Conservation (phyloP, 108 stramenopile genomes). For the Fistulifera solaris region DNA sequence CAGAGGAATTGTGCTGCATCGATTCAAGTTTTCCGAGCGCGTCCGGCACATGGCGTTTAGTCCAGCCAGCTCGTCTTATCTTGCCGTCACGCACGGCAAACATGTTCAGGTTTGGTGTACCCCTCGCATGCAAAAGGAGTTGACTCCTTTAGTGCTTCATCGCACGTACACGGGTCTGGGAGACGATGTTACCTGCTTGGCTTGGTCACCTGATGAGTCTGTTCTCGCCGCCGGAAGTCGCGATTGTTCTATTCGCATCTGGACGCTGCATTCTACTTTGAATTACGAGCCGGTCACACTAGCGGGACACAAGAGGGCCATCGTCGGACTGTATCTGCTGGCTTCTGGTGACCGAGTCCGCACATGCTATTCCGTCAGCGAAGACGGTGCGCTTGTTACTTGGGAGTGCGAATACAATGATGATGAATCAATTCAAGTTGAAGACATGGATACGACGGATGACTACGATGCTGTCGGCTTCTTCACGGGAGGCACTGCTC, state of each 20-base stretch:
- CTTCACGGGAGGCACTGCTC: conserved; percentile 46
- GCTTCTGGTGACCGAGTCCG: conserved; percentile 41
- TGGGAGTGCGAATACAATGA: conserved; percentile 65
- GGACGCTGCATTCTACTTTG: conserved; percentile 74
- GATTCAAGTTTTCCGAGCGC: conserved; percentile 85
- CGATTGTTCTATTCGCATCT: conserved; percentile 82
- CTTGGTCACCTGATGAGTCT: conserved; percentile 85
- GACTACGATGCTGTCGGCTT: conserved; percentile 71
- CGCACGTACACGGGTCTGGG: conserved; percentile 84
- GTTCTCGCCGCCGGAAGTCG: conserved; percentile 75
- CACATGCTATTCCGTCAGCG: conserved; percentile 68
- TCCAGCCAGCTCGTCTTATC: conserved; percentile 65
- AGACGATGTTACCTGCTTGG: conserved; percentile 73
- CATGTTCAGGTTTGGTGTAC: conserved; percentile 92
- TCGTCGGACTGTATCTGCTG: conserved; percentile 69
- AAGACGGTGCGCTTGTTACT: conserved; percentile 87
- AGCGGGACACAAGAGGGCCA: conserved; percentile 71
- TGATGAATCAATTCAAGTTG: conserved; percentile 18
- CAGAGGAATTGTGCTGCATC: conserved; percentile 85
- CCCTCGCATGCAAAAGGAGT: conserved; percentile 66
- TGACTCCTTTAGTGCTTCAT: conserved; percentile 87
- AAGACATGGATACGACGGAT: conserved; percentile 27
- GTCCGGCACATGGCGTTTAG: conserved; percentile 80
- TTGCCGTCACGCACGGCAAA: conserved; percentile 89
- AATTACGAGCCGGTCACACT: conserved; percentile 75